A percentile compares a stretch with the other conserved stretches of the same genome.
Conservation (phyloP, 2,329 filamentous ascomycete genomes). For the Didymella exigua region DNA sequence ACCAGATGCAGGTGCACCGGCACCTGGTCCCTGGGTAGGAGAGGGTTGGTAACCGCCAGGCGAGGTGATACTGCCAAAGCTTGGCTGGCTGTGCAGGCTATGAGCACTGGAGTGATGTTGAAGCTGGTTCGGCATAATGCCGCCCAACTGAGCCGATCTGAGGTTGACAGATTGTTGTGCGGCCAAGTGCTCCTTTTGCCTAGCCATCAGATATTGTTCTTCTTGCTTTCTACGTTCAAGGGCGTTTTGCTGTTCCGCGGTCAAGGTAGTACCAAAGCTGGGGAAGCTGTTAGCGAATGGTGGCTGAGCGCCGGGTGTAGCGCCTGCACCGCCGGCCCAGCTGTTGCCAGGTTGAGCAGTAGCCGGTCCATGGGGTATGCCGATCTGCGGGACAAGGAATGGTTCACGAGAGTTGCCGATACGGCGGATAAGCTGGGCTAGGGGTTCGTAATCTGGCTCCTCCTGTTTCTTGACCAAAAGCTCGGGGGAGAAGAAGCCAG, state of each 20-base stretch:
- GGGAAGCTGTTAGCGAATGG: conserved; percentile 94
- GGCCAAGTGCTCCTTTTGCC: conserved; percentile 90
- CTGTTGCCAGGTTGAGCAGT: conserved; percentile 54
- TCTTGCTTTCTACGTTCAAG: conserved; percentile 96
- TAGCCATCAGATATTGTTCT: conserved; percentile 94
- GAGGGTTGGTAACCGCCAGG: conserved; percentile 72
- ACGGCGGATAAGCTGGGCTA: conserved; percentile 90
- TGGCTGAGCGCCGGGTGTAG: conserved; percentile 63
- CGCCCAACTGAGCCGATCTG: conserved; percentile 67
- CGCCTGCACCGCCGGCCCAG: conserved; percentile 51
- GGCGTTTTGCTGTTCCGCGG: conserved; percentile 97
- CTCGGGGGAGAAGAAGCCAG: conserved; percentile 94
- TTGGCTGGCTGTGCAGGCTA: conserved; percentile 95
- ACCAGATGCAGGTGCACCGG: conserved; percentile 57
- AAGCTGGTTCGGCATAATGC: conserved; percentile 65
- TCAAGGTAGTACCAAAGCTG: conserved; percentile 93
- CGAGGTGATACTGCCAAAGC: conserved; percentile 93
- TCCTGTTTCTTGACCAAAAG: conserved; percentile 94
- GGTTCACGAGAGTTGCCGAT: conserved; percentile 98
- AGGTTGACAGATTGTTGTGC: conserved; percentile 80
- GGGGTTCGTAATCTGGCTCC: conserved; percentile 89
- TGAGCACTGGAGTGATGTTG: conserved; percentile 96
- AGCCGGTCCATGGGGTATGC: conserved; percentile 85
- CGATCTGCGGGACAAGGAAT: conserved; percentile 96
- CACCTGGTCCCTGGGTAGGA: conserved; percentile 59